A percentile compares a stretch with the other conserved stretches of the same genome.
These are phyloP conservation scores for Trichosporon coremiiforme DNA, from an alignment of 1,284 basidiomycete species.

Conservation along the genomic window DNA sequence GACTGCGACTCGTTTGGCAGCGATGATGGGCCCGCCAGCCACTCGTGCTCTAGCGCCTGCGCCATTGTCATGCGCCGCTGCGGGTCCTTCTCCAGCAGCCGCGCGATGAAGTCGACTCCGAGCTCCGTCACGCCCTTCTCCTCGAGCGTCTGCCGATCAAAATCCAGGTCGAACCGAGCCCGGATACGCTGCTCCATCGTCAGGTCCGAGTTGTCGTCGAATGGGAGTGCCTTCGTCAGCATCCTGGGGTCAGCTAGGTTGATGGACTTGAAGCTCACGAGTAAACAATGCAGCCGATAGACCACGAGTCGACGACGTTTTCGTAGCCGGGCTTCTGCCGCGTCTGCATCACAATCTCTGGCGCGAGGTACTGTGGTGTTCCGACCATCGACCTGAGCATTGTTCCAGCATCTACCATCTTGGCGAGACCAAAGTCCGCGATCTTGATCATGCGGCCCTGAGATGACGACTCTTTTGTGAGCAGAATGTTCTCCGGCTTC, in stretches of 20 bases:
- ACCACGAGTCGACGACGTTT: slow-evolving; percentile 87
- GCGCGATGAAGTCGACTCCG: slow-evolving; percentile 60
- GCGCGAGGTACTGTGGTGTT: slow-evolving; percentile 56
- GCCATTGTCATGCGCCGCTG: slow-evolving; percentile 63
- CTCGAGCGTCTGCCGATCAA: slow-evolving; percentile 65
- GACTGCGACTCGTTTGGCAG: slow-evolving; percentile 37
- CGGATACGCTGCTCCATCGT: slow-evolving; percentile 58
- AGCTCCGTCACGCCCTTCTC: slow-evolving; percentile 29
- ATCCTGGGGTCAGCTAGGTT: slow-evolving; percentile 44
- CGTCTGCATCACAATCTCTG: slow-evolving; percentile 69
- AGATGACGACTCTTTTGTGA: slow-evolving; percentile 43
- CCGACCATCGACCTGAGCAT: slow-evolving; percentile 57
- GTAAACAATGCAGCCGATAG: slow-evolving; percentile 86
- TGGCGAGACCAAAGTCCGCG: slow-evolving; percentile 91
- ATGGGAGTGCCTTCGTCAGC: slow-evolving; percentile 54
- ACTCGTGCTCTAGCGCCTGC: slow-evolving; percentile 66
- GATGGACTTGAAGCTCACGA: slow-evolving; percentile 62
- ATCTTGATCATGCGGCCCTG: slow-evolving; percentile 58
- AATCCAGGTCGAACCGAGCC: slow-evolving; percentile 63
- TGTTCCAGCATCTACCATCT: slow-evolving; percentile 60
- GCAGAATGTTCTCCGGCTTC: slow-evolving; percentile 69
- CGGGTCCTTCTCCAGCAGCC: slow-evolving; percentile 63
- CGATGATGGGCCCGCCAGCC: slow-evolving; percentile 60
- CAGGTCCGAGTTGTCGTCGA: slow-evolving; percentile 55
- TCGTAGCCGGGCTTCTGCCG: slow-evolving; percentile 69